Conservation (phyloP, 1,284 basidiomycete species). For the Marasmius fiardii region DNA sequence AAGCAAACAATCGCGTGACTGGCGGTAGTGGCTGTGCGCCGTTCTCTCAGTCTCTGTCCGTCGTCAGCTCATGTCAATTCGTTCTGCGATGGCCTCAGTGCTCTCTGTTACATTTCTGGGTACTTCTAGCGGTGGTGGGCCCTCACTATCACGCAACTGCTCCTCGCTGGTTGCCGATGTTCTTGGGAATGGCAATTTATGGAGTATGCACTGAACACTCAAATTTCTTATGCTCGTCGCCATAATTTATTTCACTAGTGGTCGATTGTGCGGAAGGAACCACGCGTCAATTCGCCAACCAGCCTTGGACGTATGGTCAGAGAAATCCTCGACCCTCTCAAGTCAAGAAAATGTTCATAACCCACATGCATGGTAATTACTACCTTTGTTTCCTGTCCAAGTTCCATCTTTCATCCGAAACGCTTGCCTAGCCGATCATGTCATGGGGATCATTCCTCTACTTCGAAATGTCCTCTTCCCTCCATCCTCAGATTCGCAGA, state of each 20-base stretch:
- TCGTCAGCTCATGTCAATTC: neutral
- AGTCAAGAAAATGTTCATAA: slow-evolving; percentile 79
- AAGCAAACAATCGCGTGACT: neutral
- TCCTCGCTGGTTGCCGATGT: slow-evolving; percentile 64
- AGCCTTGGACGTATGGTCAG: slow-evolving; percentile 25
- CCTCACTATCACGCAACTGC: slow-evolving; percentile 64
- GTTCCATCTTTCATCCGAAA: neutral
- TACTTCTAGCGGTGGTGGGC: slow-evolving; percentile 73
- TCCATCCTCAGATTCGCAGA: slow-evolving; percentile 23
- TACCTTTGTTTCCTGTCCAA: neutral
- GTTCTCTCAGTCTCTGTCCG: neutral
- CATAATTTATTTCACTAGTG: slow-evolving; percentile 43
- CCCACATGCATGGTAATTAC: slow-evolving; percentile 79
- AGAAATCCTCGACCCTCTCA: slow-evolving; percentile 45
- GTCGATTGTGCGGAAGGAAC: slow-evolving; percentile 90
- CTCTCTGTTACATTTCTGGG: neutral
- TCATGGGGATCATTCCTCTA: slow-evolving; percentile 76
- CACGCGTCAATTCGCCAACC: slow-evolving; percentile 55
- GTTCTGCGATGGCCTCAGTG: neutral
- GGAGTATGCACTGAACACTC: slow-evolving; percentile 47
- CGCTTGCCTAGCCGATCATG: slow-evolving; percentile 63
- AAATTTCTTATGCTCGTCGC: slow-evolving; percentile 10
- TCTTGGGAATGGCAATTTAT: slow-evolving; percentile 50
- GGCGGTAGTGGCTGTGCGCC: neutral
- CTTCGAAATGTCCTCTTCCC: slow-evolving; percentile 61